Evolutionary conservation across 352 stramenopile species (phyloP), one percentile per base, ranked within the genome.

Genomic region (Globisporangium barbulae): DNA sequence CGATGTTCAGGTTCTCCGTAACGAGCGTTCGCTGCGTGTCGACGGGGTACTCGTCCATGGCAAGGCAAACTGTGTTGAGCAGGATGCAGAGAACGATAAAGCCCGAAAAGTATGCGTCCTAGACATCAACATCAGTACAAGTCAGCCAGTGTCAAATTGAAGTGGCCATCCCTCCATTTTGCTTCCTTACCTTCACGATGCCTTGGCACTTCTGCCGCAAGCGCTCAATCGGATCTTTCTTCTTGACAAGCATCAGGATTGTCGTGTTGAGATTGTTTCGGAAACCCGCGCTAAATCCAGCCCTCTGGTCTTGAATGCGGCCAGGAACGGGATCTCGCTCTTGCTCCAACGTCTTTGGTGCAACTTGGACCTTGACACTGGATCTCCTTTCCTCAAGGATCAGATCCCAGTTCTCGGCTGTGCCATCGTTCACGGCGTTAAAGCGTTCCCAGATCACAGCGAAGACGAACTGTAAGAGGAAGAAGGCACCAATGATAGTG

Each of bases 391-490:
- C 65, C 59, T 71, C 63, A 1, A 77, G 47, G n/a, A 76, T 76
- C 13, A 76, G 47, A 33, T 82, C 70, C 70, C 72, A 79, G 41
- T 76, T 73, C 12, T 72, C 70, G 17, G 70, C 71, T 7, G 67
- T 78, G 7, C 67, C 72, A 60, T 82, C 74, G 45, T 74, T 80
- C 31, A 69, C 71, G 9, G 74, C 74, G n/a, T 73, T 80, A 33
- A 82, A 82, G 39, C 70, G 69, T 30, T 82, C 69, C 74, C 74
- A 94, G 59, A 96, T 85, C 10, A 96, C 88, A 17, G 88, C 88
- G 28, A 96, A 87, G 1, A 91, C 75, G 28, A 96, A 81, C 61
- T 96, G 90, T 6, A 96, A 71, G 37, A 94, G 59, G 49, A 96
- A 96, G 53, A 92, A 95, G 3, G 79, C 81, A 2, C 82, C 89